Percentiles rank a stretch among this genome's conserved stretches.
Evolutionary conservation across 192 early-diverging fungal genomes (phyloP).

Genomic region (Dispira simplex): DNA sequence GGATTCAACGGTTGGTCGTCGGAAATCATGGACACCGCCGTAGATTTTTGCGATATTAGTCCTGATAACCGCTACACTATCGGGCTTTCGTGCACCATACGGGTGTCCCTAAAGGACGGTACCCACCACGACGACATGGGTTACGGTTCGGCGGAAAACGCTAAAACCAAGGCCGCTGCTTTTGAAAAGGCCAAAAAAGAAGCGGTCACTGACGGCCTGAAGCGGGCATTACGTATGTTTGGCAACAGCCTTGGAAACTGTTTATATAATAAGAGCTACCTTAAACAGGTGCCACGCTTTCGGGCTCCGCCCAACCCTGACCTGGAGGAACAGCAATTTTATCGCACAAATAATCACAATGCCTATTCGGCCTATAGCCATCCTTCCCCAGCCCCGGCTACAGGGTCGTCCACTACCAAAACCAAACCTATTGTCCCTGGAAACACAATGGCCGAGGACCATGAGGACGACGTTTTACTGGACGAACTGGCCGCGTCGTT

Average conservation of each 20-base stretch:
- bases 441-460: neutral
- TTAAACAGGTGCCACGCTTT: conserved; percentile 20
- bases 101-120: conserved; percentile 78
- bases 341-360: conserved; percentile 19
- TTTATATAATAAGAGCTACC: conserved; percentile 68
- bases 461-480: conserved; percentile 2
- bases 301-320: neutral
- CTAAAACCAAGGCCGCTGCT: conserved; percentile 53
- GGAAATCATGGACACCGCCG: conserved; percentile 44
- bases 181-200: conserved; percentile 89
- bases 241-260: conserved; percentile 80
- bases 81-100: conserved; percentile 58
- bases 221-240: conserved; percentile 72
- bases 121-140: conserved; percentile 85
- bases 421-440: neutral
- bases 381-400: neutral
- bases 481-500: conserved; percentile 1
- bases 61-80: conserved; percentile 39
- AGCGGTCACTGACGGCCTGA: conserved; percentile 76
- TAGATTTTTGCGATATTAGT: conserved; percentile 52
- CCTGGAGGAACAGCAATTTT: conserved; percentile 13
- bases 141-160: conserved; percentile 65
- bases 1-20: conserved; percentile 90
- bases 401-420: neutral
- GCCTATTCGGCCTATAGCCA: neutral